Evolutionary conservation across 2,329 filamentous ascomycete genomes (phyloP).

Genomic region (Cytospora paraplurivora): DNA sequence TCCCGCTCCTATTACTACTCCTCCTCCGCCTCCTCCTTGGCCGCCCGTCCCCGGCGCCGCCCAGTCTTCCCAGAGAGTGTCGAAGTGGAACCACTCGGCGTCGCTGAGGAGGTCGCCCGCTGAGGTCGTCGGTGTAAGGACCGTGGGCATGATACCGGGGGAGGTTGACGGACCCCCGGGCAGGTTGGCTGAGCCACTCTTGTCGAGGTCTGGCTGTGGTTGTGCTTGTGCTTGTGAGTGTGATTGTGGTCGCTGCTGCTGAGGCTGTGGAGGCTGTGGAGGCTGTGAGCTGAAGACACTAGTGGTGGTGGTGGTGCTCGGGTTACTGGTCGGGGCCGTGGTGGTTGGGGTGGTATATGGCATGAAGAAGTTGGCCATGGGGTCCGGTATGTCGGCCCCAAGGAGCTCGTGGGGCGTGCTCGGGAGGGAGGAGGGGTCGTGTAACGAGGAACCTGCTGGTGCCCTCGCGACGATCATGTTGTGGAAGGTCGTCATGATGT

Average conservation of each 20-base stretch:
- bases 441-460: slow-evolving; percentile 8
- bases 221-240: neutral
- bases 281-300: slow-evolving; percentile 5
- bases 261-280: neutral
- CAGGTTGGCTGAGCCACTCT: slow-evolving; percentile 11
- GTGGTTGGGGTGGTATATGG: slow-evolving; percentile 4
- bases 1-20: neutral
- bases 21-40: neutral
- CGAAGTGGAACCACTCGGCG: slow-evolving; percentile 27
- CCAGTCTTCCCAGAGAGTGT: slow-evolving; percentile 28
- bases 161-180: slow-evolving; percentile 11
- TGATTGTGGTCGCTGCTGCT: neutral
- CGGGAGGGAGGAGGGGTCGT: slow-evolving; percentile 22
- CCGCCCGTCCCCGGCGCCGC: slow-evolving; percentile 1
- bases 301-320: slow-evolving; percentile 3
- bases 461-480: slow-evolving; percentile 23
- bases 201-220: neutral
- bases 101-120: slow-evolving; percentile 23
- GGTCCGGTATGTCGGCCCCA: slow-evolving; percentile 21
- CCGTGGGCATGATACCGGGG: slow-evolving; percentile 16
- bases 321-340: neutral
- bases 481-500: slow-evolving; percentile 52
- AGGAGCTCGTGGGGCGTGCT: slow-evolving; percentile 20
- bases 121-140: slow-evolving; percentile 21
- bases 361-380: slow-evolving; percentile 28